phyloP scores from a whole-genome alignment of 2,329 filamentous ascomycete genomes.

The Dryadomyces sulphureus region DNA sequence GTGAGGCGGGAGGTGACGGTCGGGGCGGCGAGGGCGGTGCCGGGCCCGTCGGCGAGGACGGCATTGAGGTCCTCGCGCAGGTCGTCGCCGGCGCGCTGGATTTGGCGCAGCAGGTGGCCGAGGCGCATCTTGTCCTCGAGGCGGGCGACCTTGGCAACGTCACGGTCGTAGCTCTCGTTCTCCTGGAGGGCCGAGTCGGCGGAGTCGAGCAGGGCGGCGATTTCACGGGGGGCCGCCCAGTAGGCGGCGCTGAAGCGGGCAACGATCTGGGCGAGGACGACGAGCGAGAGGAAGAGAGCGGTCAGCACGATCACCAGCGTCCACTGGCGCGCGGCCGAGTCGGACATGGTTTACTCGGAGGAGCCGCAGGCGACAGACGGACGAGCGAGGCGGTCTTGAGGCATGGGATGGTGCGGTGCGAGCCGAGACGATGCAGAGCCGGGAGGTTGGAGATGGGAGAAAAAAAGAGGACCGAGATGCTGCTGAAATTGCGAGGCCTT shows the following conservation, averaged over 20 bases:
- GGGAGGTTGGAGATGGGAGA: too few species aligned
- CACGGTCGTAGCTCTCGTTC: constrained; percentile 48
- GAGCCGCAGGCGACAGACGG: constrained; percentile 6
- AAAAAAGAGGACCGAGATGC: too few species aligned
- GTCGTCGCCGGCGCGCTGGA: constrained; percentile 45
- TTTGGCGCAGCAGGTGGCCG: constrained; percentile 42
- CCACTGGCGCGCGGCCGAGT: constrained; percentile 38
- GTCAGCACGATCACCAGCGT: constrained; percentile 42
- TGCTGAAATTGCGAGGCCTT: too few species aligned
- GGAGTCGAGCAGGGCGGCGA: constrained; percentile 41
- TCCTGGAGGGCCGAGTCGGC: constrained; percentile 48
- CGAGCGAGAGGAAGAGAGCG: constrained; percentile 39
- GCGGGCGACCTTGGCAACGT: constrained; percentile 40
- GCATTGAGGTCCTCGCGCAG: constrained; percentile 43
- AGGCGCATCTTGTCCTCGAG: constrained; percentile 50
- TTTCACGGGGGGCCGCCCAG: constrained; percentile 40
- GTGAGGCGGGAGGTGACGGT: constrained; percentile 18
- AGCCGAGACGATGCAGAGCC: too few species aligned
- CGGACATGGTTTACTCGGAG: constrained; percentile 25
- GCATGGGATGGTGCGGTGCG: not conserved
- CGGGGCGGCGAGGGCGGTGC: not conserved
- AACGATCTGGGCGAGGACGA: constrained; percentile 36
- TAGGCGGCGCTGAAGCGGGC: constrained; percentile 41
- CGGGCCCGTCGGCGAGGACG: constrained; percentile 20
- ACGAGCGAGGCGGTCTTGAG: too few species aligned